phyloP scores from a whole-genome alignment of 2,329 filamentous ascomycete species.

The Macrophomina tecta region DNA sequence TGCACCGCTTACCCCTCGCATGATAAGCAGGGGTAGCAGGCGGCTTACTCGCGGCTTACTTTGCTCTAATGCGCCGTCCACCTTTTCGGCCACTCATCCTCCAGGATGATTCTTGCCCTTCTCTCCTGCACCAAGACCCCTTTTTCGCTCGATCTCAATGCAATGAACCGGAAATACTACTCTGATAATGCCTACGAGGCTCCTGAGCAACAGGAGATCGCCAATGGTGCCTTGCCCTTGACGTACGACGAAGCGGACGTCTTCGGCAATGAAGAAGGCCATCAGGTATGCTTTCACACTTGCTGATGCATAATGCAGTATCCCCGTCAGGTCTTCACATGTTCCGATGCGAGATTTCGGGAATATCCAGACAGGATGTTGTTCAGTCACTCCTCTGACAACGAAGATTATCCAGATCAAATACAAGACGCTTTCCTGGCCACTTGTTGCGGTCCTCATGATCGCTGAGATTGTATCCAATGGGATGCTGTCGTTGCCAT shows the following conservation, averaged over 20 bases:
- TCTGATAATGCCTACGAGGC: conserved; percentile 1
- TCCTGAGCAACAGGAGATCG: neutral
- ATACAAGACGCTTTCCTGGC: conserved; percentile 62
- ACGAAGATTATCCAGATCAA: conserved; percentile 46
- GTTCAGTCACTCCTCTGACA: neutral
- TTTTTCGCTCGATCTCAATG: neutral
- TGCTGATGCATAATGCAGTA: neutral
- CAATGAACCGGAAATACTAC: conserved; percentile 1
- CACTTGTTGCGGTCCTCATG: conserved; percentile 60
- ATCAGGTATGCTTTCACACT: conserved; percentile 27
- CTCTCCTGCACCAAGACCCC: neutral
- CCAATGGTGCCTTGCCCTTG: neutral
- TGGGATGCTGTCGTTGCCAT: conserved; percentile 61
- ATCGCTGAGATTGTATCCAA: conserved; percentile 63
- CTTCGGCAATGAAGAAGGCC: conserved; percentile 31
- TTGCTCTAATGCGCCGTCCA: neutral
- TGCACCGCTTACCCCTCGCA: neutral
- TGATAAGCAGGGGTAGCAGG: neutral
- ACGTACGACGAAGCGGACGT: conserved; percentile 33
- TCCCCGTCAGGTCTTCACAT: neutral
- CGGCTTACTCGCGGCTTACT: too few relatives aligned
- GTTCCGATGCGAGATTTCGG: neutral
- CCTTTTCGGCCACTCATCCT: neutral
- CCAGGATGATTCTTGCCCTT: neutral
- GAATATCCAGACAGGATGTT: too few relatives aligned